A percentile compares a stretch with the other conserved stretches of the same genome.
Evolutionary conservation across 2,329 filamentous ascomycete species (phyloP).

Genomic region (Xylaria sp.): DNA sequence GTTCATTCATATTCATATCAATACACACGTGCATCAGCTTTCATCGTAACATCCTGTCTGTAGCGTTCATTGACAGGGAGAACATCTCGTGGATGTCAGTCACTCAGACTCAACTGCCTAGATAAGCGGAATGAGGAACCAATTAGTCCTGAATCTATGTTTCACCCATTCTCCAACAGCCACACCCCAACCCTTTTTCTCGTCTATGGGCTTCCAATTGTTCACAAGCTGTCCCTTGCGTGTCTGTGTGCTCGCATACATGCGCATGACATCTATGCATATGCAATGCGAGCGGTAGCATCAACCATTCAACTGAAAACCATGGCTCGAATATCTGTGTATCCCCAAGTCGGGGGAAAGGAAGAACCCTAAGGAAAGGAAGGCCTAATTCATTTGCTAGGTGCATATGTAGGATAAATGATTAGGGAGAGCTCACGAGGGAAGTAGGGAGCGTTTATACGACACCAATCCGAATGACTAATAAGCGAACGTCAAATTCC

Average conservation of each 20-base stretch:
- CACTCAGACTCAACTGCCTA: too few relatives aligned
- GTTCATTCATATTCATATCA: too few relatives aligned
- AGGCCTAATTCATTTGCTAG: background rate
- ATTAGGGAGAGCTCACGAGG: slow-evolving; percentile 1
- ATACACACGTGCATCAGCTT: background rate
- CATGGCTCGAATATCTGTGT: background rate
- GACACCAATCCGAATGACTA: slow-evolving; percentile 2
- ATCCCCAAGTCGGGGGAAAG: background rate
- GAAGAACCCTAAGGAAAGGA: too few relatives aligned
- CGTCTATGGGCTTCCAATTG: background rate
- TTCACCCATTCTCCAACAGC: background rate
- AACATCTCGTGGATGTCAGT: too few relatives aligned
- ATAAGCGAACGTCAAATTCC: slow-evolving; percentile 29
- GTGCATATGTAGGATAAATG: background rate
- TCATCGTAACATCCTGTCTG: background rate
- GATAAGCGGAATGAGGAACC: background rate
- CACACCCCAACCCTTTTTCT: background rate
- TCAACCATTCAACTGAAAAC: background rate
- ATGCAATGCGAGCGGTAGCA: background rate
- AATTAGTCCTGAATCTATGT: slow-evolving; percentile 6
- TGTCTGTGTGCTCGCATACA: background rate
- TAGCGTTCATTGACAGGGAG: too few relatives aligned
- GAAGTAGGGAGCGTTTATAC: background rate
- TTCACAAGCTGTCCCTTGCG: background rate
- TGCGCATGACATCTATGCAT: slow-evolving; percentile 2